Conservation (phyloP, 306 rosid species). For the Prunus persica region Prunus_persica_NCBIv2 NC_034013.1:10990001-10990500, state of each 20-base stretch:
- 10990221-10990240: too few relatives aligned
- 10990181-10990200: neutral
- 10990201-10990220: neutral
- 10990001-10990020: neutral
- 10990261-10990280: rapidly evolving
- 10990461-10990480: too few relatives aligned
- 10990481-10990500: too few relatives aligned
- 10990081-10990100: conserved; percentile 17
- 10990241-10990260: too few relatives aligned
- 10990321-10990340: too few relatives aligned
- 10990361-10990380: too few relatives aligned
- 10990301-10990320: rapidly evolving
- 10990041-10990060: conserved; percentile 31
- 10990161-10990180: neutral
- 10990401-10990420: too few relatives aligned
- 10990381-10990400: too few relatives aligned
- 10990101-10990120: neutral
- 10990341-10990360: too few relatives aligned
- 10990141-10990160: neutral
- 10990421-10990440: too few relatives aligned
- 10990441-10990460: too few relatives aligned
- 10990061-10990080: conserved; percentile 40
- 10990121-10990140: neutral
- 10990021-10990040: conserved; percentile 28
- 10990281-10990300: rapidly evolving